Percentiles rank a stretch among this genome's conserved stretches.
These are phyloP conservation scores for Salix koriyanagi DNA, from an alignment of 345 rosid species.

Conservation along the genomic window DNA sequence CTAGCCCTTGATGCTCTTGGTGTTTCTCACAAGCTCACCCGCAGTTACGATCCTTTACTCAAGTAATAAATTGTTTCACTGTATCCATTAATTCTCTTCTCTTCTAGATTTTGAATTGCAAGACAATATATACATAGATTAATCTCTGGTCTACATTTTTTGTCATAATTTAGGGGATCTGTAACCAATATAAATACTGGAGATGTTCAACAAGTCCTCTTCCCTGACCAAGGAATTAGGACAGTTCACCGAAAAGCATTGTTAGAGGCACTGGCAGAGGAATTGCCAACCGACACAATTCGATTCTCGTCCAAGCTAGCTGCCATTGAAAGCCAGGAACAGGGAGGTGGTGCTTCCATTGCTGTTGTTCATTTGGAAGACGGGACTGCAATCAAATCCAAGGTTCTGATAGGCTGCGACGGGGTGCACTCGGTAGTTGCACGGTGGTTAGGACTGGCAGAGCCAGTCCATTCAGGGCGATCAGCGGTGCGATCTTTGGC, in stretches of 20 bases:
- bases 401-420: slow-evolving; percentile 43
- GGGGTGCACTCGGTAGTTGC: slow-evolving; percentile 38
- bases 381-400: slow-evolving; percentile 31
- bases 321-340: slow-evolving; percentile 15
- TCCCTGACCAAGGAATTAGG: background rate
- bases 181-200: slow-evolving; percentile 26
- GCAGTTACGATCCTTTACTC: slow-evolving; percentile 6
- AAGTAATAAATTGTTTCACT: background rate
- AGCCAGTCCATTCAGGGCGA: slow-evolving; percentile 27
- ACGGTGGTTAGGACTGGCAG: slow-evolving; percentile 30
- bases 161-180: slow-evolving; percentile 1
- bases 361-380: slow-evolving; percentile 23
- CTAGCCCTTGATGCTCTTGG: slow-evolving; percentile 41
- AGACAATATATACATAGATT: background rate
- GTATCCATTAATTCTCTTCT: no score
- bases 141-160: background rate
- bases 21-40: slow-evolving; percentile 32
- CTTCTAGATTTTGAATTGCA: background rate
- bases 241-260: slow-evolving; percentile 24
- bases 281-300: slow-evolving; percentile 25
- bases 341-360: slow-evolving; percentile 5
- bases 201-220: slow-evolving; percentile 11
- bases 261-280: slow-evolving; percentile 31
- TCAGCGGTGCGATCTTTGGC: slow-evolving; percentile 30
- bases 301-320: slow-evolving; percentile 32